These are phyloP conservation scores for Kazachstania sp. DNA, from an alignment of 1,139 yeast species.

Conservation along the genomic window DNA sequence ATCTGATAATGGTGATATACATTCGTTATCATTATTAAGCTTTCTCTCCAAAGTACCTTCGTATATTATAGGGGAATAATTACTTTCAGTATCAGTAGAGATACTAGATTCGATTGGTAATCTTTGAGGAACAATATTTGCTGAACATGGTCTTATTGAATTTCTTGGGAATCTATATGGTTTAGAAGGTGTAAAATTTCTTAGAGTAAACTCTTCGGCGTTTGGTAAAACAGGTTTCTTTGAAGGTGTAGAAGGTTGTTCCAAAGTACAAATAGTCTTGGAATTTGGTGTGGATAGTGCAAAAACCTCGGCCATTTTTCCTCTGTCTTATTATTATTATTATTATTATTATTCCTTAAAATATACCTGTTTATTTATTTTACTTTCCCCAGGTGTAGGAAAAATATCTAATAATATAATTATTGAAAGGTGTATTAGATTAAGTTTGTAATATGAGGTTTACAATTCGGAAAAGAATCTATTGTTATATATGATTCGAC, in stretches of 20 bases:
- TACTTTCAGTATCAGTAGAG: background rate
- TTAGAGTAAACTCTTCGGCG: background rate
- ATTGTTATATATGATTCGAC: too few relatives aligned
- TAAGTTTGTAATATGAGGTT: too few relatives aligned
- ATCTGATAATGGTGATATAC: conserved; percentile 9
- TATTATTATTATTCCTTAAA: background rate
- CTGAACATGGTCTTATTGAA: conserved; percentile 1
- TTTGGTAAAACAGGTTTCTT: conserved; percentile 6
- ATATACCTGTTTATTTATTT: too few relatives aligned
- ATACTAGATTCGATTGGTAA: conserved; percentile 1
- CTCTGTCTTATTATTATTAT: background rate
- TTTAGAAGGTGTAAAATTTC: conserved; percentile 10
- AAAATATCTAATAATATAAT: too few relatives aligned
- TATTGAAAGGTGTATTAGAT: too few relatives aligned
- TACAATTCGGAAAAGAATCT: too few relatives aligned
- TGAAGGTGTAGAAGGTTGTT: conserved; percentile 13
- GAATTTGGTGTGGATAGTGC: conserved; percentile 10
- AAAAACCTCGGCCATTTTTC: background rate
- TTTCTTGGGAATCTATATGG: conserved; percentile 5
- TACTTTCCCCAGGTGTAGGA: too few relatives aligned
- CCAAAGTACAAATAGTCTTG: conserved; percentile 1
- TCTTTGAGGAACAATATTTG: conserved; percentile 4
- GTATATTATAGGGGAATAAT: background rate
- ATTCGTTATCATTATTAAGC: conserved; percentile 5
- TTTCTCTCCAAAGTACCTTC: conserved; percentile 7